Base-by-base conservation (phyloP, 2,329 filamentous ascomycete genomes). In the Neurospora sp. region DNA sequence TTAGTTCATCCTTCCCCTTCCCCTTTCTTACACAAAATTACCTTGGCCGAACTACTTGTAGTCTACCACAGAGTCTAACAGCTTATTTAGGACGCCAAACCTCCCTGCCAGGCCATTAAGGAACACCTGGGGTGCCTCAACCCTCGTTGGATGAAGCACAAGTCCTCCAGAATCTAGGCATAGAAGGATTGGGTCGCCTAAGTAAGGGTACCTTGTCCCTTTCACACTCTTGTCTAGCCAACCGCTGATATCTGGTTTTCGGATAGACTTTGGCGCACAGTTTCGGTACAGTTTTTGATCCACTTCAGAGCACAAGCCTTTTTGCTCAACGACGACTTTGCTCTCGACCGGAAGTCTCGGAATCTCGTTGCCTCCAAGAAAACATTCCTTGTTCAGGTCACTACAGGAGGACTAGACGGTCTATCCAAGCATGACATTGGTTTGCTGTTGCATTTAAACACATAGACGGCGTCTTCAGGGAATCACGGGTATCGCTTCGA, bases 371-470 rank as follows among this genome's bases (percentile, higher is more conserved):
- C 15, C 6, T 52, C n/a, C 11, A 12, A 62, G 52, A 1, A 17
- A 28, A 17, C 12, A 17, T 33, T 57, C 0, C 23, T 8, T 4
- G 3, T 17, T 17, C 46, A 57, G 12, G 12, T 17, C 12, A 33
- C 1, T 0, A 43, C 17, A 43, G 8, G 41, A 19, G 41, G 8
- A 19, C 8, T 43, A 43, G n/a, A 43, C 2, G 8, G 8, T 5
- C n/a, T 6, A 1, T 2, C 19, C 1, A 19, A 43, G 0, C 8
- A 4, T 1, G 6, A n/a, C 6, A 2, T 2, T 2, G 41, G 17
- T 8, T 2, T 10, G 41, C 41, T 11, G 41, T 1, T 10, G 41
- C 41, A 19, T 43, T 43, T n/a, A 43, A n/a, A 43, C 8, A 43
- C 12, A 3, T 2, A 43, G 2, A n/a, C 41, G n/a, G 41, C 41